Base-by-base conservation (phyloP, 345 rosid species). In the Populus tremula region DNA sequence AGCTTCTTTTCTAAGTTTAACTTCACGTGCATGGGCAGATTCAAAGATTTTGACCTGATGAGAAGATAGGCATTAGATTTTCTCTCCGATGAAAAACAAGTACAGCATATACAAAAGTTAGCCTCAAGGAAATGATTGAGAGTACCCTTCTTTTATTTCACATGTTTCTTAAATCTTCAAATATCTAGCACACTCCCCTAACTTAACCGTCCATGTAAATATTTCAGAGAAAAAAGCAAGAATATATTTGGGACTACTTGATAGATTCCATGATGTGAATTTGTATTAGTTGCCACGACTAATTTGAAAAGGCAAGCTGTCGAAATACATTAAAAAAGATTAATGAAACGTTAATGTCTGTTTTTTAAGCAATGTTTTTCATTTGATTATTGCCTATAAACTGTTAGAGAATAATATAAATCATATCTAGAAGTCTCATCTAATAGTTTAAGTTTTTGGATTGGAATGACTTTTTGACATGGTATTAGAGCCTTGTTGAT, bases 31-130 rank as follows among this genome's bases (percentile, higher is more conserved):
- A 87, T 43, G 75, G 31, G 87, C 86, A 74, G 87, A 77, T 70
- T 90, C 88, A 47, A 83, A 78, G 75, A 49, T 65, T 83, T 83
- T 87, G 25, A 85, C 87, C 95, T 91, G 87, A 70, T 73, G 72
- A 76, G 69, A 41, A 72, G 71, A 43, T 39, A 17, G 71, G 41
- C 47, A 59, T 47, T 33, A 69, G 49, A 77, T 33, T 70, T 43
- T 43, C 43, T 20, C 41, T 69, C 53, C 29, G 39, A 53, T 35
- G 63, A 33, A 54, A 65, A 66, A 62, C n/a, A 39, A 39, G 39
- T 9, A 65, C 14, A 71, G 45, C 61, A 77, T 78, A 25, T 66
- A 27, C 2, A 65, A 77, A 49, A 64, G 38, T 67, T 31, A 47
- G 63, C 71, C 31, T 25, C 25, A 23, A 27, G 31, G 38, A 36